Conservation (phyloP, 2,329 filamentous ascomycete genomes). For the Apiospora aurea region DNA sequence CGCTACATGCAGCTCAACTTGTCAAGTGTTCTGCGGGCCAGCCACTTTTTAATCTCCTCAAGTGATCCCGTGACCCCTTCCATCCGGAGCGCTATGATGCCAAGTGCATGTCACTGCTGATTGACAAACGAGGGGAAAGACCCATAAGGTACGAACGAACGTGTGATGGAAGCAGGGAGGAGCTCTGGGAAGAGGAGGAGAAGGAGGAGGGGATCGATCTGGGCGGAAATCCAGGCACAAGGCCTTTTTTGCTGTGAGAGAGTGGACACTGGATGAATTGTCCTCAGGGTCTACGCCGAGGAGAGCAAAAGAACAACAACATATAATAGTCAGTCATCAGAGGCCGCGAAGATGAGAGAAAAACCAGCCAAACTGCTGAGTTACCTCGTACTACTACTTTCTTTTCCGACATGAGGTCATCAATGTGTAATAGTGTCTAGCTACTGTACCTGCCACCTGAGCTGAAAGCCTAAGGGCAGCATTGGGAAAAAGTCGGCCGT, state of each 20-base stretch:
- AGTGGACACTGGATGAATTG: constrained; percentile 10
- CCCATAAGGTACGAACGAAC: neutral
- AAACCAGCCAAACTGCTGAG: neutral
- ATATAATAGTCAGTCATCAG: neutral
- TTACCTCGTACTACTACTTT: neutral
- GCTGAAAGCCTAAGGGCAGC: neutral
- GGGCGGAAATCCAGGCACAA: constrained; percentile 5
- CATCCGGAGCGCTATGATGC: constrained; percentile 3
- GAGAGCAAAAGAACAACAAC: neutral
- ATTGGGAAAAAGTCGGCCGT: neutral
- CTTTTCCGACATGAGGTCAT: neutral
- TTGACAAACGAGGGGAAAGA: constrained; percentile 9
- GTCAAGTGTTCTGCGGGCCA: neutral
- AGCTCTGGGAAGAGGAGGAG: neutral
- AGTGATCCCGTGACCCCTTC: constrained; percentile 10
- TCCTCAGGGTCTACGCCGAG: neutral
- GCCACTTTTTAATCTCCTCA: neutral
- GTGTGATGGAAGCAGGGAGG: neutral
- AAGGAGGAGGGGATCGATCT: constrained; percentile 5
- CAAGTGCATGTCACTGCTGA: constrained; percentile 5
- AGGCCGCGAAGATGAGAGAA: neutral
- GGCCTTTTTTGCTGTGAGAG: neutral
- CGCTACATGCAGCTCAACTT: neutral
- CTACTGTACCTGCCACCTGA: neutral
- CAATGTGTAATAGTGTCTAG: neutral